These are phyloP conservation scores for Huntiella moniliformis DNA, from an alignment of 2,329 filamentous ascomycete species.

Conservation along the genomic window DNA sequence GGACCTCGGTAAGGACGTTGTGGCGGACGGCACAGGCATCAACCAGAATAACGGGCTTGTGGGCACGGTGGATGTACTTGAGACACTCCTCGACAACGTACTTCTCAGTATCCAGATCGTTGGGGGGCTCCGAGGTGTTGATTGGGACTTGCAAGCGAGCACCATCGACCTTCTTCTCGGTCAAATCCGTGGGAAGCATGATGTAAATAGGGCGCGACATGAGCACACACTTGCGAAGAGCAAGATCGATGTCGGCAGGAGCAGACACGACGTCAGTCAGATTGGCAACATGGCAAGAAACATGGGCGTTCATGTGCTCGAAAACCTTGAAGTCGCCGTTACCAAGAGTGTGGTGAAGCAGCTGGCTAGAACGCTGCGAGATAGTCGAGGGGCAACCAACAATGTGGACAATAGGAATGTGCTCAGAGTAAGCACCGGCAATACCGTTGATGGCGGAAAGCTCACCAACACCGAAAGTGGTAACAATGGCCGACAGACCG, in stretches of 20 bases:
- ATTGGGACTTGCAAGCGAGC: slow-evolving; percentile 51
- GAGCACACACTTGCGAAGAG: slow-evolving; percentile 55
- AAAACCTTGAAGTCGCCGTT: slow-evolving; percentile 74
- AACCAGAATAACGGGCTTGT: slow-evolving; percentile 59
- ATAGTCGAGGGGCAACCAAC: slow-evolving; percentile 34
- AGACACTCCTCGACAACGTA: slow-evolving; percentile 69
- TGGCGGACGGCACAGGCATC: slow-evolving; percentile 72
- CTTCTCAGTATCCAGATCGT: slow-evolving; percentile 53
- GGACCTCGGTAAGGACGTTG: slow-evolving; percentile 51
- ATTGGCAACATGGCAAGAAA: slow-evolving; percentile 54
- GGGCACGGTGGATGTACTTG: slow-evolving; percentile 51
- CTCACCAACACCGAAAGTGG: slow-evolving; percentile 59
- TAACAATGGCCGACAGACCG: slow-evolving; percentile 50
- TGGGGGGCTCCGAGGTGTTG: slow-evolving; percentile 42
- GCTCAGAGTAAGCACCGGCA: slow-evolving; percentile 56
- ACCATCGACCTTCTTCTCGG: slow-evolving; percentile 57
- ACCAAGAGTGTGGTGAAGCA: slow-evolving; percentile 50
- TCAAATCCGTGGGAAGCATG: slow-evolving; percentile 65
- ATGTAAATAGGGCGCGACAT: slow-evolving; percentile 67
- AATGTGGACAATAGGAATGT: slow-evolving; percentile 52
- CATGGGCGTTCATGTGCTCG: slow-evolving; percentile 52
- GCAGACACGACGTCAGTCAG: slow-evolving; percentile 52
- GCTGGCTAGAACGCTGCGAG: slow-evolving; percentile 29
- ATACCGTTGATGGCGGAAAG: slow-evolving; percentile 57
- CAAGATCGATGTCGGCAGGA: slow-evolving; percentile 57